phyloP scores from a whole-genome alignment of 2,329 filamentous ascomycete species.

The Alternaria novae-zelandiae region DNA sequence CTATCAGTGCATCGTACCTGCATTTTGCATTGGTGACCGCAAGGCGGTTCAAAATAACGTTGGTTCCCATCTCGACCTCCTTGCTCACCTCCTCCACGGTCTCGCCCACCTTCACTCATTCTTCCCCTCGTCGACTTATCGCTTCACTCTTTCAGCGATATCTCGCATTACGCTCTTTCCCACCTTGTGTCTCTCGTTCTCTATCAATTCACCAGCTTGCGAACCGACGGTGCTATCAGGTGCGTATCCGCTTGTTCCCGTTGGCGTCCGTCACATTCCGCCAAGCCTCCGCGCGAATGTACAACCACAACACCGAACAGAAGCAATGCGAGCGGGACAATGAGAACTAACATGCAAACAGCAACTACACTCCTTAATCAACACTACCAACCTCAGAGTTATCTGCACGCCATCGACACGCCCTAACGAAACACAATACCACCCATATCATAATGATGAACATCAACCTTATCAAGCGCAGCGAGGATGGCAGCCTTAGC shows the following conservation, averaged over 20 bases:
- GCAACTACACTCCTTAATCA: conserved; percentile 38
- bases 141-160: conserved; percentile 71
- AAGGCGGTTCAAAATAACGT: conserved; percentile 27
- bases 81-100: conserved; percentile 45
- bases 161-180: conserved; percentile 53
- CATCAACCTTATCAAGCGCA: conserved; percentile 58
- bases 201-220: conserved; percentile 13
- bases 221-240: conserved; percentile 31
- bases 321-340: conserved; percentile 6
- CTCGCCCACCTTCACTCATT: conserved; percentile 28
- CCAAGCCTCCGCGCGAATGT: conserved; percentile 15
- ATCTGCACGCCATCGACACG: conserved; percentile 30
- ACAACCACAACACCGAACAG: conserved; percentile 22
- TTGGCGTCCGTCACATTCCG: conserved; percentile 21
- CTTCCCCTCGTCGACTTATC: conserved; percentile 49
- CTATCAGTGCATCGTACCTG: conserved; percentile 15
- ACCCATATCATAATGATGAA: conserved; percentile 47
- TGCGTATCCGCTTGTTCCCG: conserved; percentile 29
- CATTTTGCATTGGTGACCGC: conserved; percentile 27
- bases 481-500: conserved; percentile 59
- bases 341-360: conserved; percentile 29
- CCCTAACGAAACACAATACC: conserved; percentile 25
- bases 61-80: conserved; percentile 23
- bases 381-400: conserved; percentile 17
- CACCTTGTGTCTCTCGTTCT: conserved; percentile 31